Base-by-base conservation (phyloP, 371 early-diverging fungal species). In the Funneliformis caledonium region DNA sequence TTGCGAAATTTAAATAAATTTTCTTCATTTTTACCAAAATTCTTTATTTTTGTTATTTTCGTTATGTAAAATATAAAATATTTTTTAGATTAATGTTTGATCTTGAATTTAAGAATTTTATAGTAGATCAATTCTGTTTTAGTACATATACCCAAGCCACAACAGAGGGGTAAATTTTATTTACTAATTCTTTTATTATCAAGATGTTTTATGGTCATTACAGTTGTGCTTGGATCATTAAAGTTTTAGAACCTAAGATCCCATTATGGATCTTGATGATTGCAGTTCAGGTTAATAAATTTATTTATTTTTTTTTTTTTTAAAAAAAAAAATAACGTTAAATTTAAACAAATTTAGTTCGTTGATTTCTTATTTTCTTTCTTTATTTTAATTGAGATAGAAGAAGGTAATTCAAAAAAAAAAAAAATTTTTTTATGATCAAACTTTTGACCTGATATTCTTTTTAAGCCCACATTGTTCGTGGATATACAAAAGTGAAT, bases 141-240 rank as follows among this genome's bases (percentile, higher is more conserved):
- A 37, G 37, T 37, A 37, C 37, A 37, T 37, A 37, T 37, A 37
- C 37, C 37, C 37, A 37, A 37, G 37, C 37, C 37, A 37, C 6
- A 19, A 56, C 26, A 56, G 19, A 19, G 19, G 19, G 7, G 6
- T 56, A 56, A 26, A 26, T 26, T 26, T 26, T 26, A 26, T 26
- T 26, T 26, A 26, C 26, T 7, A 50, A 6, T 11, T 56, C 19
- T 56, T 52, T 52, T 56, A 19, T 56, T n/a, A 26, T 26, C 26
- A 64, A 64, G 5, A 74, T 74, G 75, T 74, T 74, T 59, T 31
- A 43, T 11, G 75, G 75, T 52, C 75, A 74, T 59, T 74, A 74
- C 26, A 6, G 22, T 50, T 14, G 22, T 59, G 52, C 75, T 14
- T 74, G 50, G 50, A 9, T 74, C 1, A 52, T 47, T 52, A 74